Evolutionary conservation across 2,329 filamentous ascomycete genomes (phyloP).

Genomic region (Ophiostoma tasmaniense): DNA sequence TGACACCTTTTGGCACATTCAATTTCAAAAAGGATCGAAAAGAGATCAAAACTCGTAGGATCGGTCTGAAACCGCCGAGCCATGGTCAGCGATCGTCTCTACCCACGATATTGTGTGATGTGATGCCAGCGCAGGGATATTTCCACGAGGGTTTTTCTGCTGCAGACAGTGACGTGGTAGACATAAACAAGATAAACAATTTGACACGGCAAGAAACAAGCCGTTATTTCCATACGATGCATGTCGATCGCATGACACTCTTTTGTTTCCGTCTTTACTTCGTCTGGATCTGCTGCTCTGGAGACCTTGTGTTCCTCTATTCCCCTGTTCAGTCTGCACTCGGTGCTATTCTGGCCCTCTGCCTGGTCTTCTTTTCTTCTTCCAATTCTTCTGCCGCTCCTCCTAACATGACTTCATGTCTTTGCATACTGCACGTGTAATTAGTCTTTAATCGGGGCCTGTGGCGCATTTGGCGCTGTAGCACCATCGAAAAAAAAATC

Average conservation of each 20-base stretch:
- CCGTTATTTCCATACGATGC: not conserved
- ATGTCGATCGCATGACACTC: not conserved
- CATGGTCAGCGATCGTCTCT: not conserved
- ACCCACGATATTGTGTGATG: not conserved
- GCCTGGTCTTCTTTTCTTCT: not conserved
- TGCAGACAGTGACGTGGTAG: not conserved
- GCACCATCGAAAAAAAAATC: not conserved
- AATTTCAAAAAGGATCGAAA: not conserved
- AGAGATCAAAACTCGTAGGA: not conserved
- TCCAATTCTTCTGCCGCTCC: not conserved
- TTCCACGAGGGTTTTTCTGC: not conserved
- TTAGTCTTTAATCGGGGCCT: not conserved
- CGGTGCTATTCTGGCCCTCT: too few species aligned
- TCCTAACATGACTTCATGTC: constrained; percentile 6
- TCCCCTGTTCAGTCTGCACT: not conserved
- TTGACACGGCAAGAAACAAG: not conserved
- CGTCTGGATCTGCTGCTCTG: not conserved
- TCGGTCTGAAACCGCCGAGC: not conserved
- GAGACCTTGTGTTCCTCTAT: not conserved
- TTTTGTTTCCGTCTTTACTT: not conserved
- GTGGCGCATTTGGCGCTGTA: not conserved
- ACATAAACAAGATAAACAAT: not conserved
- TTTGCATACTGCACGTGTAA: constrained; percentile 1
- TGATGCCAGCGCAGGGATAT: not conserved
- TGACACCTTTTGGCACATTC: not conserved